Evolutionary conservation across 2,329 filamentous ascomycete genomes (phyloP).

Genomic region (Diaporthe australafricana): DNA sequence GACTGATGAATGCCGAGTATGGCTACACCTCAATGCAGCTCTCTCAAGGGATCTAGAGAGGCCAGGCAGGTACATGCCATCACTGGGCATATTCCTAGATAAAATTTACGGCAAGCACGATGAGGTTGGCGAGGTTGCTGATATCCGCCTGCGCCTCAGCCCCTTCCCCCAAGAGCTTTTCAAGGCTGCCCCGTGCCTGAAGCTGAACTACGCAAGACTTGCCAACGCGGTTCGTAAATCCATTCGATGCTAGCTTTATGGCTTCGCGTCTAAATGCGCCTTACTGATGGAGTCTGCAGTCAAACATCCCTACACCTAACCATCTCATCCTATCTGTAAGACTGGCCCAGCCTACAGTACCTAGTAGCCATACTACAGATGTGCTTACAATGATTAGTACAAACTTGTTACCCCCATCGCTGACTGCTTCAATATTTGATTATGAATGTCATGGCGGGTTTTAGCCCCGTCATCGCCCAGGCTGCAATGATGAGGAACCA

Average conservation of each 20-base stretch:
- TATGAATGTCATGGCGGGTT: constrained; percentile 55
- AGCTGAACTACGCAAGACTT: constrained; percentile 79
- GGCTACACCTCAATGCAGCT: constrained; percentile 74
- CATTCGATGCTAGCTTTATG: neutral
- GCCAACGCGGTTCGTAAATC: constrained; percentile 68
- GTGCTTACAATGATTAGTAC: constrained; percentile 54
- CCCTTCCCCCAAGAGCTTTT: constrained; percentile 71
- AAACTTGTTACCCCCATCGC: constrained; percentile 76
- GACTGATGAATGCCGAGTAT: constrained; percentile 79
- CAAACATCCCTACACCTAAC: constrained; percentile 75
- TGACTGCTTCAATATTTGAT: too few species aligned
- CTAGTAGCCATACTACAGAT: neutral
- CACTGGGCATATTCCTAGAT: constrained; percentile 71
- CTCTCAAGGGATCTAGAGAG: constrained; percentile 71
- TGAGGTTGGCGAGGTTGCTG: constrained; percentile 71
- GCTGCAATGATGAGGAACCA: neutral
- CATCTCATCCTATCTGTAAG: constrained; percentile 78
- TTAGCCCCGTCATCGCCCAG: too few species aligned
- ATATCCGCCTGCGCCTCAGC: constrained; percentile 68
- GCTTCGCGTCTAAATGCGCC: neutral
- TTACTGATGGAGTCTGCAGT: neutral
- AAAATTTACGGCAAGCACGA: constrained; percentile 68
- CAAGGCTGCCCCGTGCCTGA: constrained; percentile 75
- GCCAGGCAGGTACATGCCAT: constrained; percentile 72
- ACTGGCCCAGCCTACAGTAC: constrained; percentile 19